phyloP scores from a whole-genome alignment of 2,329 filamentous ascomycete species.

The Fusarium austroafricanum region DNA sequence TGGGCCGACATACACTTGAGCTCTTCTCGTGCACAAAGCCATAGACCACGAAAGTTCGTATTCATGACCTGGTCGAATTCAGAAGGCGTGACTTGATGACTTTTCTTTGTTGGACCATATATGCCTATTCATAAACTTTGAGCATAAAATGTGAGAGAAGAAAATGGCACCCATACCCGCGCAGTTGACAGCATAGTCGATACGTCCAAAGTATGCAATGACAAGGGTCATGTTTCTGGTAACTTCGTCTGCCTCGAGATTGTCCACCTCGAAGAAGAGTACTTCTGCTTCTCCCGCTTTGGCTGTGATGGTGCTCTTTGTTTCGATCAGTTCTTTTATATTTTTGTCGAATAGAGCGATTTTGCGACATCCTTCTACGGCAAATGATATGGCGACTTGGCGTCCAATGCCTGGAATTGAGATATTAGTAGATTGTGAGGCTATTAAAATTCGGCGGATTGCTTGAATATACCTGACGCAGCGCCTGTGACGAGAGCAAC shows the following conservation, averaged over 20 bases:
- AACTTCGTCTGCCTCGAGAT: conserved; percentile 51
- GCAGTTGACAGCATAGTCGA: conserved; percentile 61
- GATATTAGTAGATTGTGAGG: not conserved
- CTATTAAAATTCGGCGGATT: not conserved
- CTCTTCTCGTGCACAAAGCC: conserved; percentile 58
- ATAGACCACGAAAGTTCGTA: conserved; percentile 59
- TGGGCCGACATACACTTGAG: conserved; percentile 58
- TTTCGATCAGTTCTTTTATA: conserved; percentile 48
- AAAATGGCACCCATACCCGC: conserved; percentile 48
- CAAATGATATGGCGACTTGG: conserved; percentile 56
- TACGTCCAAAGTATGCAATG: conserved; percentile 52
- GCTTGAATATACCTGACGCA: conserved; percentile 44
- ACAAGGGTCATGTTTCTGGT: conserved; percentile 48
- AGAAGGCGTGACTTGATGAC: conserved; percentile 49
- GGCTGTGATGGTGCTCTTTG: conserved; percentile 33
- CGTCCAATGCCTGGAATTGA: conserved; percentile 24
- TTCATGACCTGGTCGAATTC: conserved; percentile 58
- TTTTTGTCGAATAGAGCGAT: conserved; percentile 57
- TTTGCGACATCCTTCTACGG: conserved; percentile 56
- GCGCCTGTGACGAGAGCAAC: conserved; percentile 50
- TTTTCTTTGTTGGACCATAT: conserved; percentile 52
- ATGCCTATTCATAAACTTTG: conserved; percentile 46
- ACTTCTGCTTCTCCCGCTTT: conserved; percentile 15
- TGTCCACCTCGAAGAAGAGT: conserved; percentile 49
- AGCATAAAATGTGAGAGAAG: not conserved